Base-by-base conservation (phyloP, 1,284 basidiomycete genomes). In the Fomitiporia mediterranea region DNA sequence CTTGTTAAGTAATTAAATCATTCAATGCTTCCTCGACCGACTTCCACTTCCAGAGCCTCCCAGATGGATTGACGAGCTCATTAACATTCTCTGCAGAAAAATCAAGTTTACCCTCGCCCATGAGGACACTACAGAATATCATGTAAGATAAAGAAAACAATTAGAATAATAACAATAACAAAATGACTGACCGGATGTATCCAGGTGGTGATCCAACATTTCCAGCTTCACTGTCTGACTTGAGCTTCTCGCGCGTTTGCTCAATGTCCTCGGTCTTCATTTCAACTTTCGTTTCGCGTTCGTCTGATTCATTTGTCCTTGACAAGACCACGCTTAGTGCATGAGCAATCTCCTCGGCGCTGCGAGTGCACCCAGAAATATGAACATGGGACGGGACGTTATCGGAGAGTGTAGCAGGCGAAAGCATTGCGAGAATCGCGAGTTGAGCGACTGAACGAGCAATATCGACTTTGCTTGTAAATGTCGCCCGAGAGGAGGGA, bases 21-120 rank as follows among this genome's bases (percentile, higher is more conserved):
- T 13, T 37, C 7, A 46, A 25, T 3, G 38, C 28, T 21, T 65
- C 64, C 49, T 66, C 63, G 1, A 68, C 54, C 3, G 66, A 63
- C 52, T 62, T 64, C 68, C 68, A 69, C 56, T 66, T 67, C 68
- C 67, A 68, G 8, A 62, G 35, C 32, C 59, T 59, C 55, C 65
- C 53, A 3, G 55, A 60, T 1, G 67, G 67, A 56, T 69, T 68
- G 37, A 69, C 56, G 15, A 67, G 55, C 51, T 69, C 67, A 55
- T 69, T 66, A 37, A 60, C 49, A 52, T 68, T 68, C 28, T 62
- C 59, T 32, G 38, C 38, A 8, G 66, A 63, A 32, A 61, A 66
- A 56, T 69, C 64, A 6, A 66, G 42, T 44, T 62, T 62, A 15
- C 65, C 65, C 49, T 67, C 63, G 2, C 60, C 67, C 40, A 66